Conservation (phyloP, 805 yeast species). For the Metschnikowia reukaufii region DNA sequence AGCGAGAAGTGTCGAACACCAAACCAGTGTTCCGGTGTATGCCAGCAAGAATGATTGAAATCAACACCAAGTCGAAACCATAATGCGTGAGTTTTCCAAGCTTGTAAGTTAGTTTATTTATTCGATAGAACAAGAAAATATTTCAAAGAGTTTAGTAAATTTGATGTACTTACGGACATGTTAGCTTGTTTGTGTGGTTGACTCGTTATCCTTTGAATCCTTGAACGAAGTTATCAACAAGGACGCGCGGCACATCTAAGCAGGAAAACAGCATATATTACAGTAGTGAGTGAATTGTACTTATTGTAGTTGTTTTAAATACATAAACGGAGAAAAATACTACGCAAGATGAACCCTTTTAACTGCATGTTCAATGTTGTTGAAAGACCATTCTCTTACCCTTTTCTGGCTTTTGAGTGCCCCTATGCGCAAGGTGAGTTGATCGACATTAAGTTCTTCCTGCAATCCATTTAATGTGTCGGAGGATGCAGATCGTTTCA, state of each 20-base stretch:
- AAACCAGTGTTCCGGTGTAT: slow-evolving; percentile 81
- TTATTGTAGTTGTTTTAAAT: neutral
- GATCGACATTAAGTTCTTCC: slow-evolving; percentile 43
- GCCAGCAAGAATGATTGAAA: slow-evolving; percentile 84
- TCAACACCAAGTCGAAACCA: slow-evolving; percentile 71
- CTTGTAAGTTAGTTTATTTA: slow-evolving; percentile 27
- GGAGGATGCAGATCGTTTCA: slow-evolving; percentile 20
- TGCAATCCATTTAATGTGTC: slow-evolving; percentile 24
- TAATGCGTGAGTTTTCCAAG: slow-evolving; percentile 68
- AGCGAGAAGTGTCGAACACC: slow-evolving; percentile 49
- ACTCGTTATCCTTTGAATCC: neutral
- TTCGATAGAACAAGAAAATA: neutral
- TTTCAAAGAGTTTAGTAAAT: neutral
- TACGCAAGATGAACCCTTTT: slow-evolving; percentile 37
- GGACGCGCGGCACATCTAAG: neutral
- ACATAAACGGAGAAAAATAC: neutral
- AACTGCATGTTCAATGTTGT: slow-evolving; percentile 45
- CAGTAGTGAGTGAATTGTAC: no score
- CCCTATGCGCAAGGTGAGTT: slow-evolving; percentile 46
- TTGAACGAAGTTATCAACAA: neutral
- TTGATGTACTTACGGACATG: slow-evolving; percentile 10
- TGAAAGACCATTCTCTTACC: slow-evolving; percentile 58
- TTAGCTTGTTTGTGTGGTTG: neutral
- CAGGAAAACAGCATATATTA: no score
- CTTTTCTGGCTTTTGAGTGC: slow-evolving; percentile 51